Percentiles rank a stretch among this genome's conserved stretches.
These are phyloP conservation scores for Phaeolepiota aurea DNA, from an alignment of 768 basidiomycete genomes.

Conservation along the genomic window DNA sequence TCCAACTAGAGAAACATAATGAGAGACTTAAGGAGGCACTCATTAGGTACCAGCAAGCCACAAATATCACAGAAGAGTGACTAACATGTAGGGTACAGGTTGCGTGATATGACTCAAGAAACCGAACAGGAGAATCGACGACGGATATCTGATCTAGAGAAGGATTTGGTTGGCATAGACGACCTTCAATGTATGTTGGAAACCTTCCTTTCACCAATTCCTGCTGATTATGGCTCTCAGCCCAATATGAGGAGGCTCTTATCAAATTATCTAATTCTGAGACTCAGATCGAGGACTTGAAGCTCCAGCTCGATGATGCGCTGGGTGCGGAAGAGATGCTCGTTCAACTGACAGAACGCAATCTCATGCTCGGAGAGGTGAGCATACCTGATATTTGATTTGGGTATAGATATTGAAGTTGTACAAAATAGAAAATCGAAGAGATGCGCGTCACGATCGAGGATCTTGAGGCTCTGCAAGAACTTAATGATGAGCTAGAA, in stretches of 20 bases:
- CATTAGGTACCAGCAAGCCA: conserved; percentile 44
- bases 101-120: conserved; percentile 85
- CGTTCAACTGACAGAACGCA: conserved; percentile 90
- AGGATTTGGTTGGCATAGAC: conserved; percentile 69
- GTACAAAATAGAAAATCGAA: conserved; percentile 73
- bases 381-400: conserved; percentile 6
- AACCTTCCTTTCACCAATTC: not conserved
- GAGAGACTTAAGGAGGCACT: conserved; percentile 93
- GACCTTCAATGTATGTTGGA: conserved; percentile 63
- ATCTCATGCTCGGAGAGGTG: conserved; percentile 86
- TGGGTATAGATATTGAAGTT: not conserved
- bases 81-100: conserved; percentile 27
- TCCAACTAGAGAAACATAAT: conserved; percentile 95
- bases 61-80: not conserved
- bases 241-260: conserved; percentile 70
- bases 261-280: conserved; percentile 86
- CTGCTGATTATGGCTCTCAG: conserved; percentile 25
- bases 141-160: conserved; percentile 83
- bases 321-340: conserved; percentile 95
- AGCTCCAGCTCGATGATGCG: conserved; percentile 90
- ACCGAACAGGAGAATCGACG: conserved; percentile 78
- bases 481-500: conserved; percentile 94
- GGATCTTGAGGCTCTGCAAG: conserved; percentile 92
- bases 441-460: conserved; percentile 96
- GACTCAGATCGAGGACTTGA: conserved; percentile 87